These are phyloP conservation scores for Apiospora koreana DNA, from an alignment of 2,329 filamentous ascomycete genomes.

Conservation along the genomic window DNA sequence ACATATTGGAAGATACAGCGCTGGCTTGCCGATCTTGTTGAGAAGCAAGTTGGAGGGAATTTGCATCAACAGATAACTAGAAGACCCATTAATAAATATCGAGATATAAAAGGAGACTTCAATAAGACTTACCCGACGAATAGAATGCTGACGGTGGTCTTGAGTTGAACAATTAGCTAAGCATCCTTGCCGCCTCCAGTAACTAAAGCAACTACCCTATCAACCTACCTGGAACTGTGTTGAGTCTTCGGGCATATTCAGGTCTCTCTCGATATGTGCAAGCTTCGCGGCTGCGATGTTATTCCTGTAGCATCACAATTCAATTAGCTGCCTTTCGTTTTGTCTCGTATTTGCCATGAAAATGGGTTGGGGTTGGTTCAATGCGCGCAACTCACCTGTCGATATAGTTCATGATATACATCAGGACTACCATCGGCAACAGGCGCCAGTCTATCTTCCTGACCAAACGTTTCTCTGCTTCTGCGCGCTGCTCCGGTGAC, in stretches of 20 bases:
- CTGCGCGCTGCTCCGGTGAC: constrained; percentile 49
- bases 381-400: constrained; percentile 37
- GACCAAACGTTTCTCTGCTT: constrained; percentile 57
- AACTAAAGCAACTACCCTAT: neutral
- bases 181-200: constrained; percentile 9
- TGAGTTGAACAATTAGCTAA: constrained; percentile 11
- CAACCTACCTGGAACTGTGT: constrained; percentile 37
- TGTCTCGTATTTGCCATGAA: too few species aligned
- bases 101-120: neutral
- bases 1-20: constrained; percentile 45
- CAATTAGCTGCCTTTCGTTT: constrained; percentile 21
- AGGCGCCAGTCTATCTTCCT: constrained; percentile 67
- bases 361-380: neutral
- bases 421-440: constrained; percentile 67
- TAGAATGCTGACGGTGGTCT: constrained; percentile 51
- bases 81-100: neutral
- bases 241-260: constrained; percentile 31
- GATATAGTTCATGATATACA: constrained; percentile 72
- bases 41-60: constrained; percentile 52
- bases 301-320: constrained; percentile 42
- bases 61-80: constrained; percentile 50
- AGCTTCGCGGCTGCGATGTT: constrained; percentile 58
- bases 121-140: constrained; percentile 45
- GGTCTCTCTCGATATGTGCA: constrained; percentile 44
- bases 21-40: constrained; percentile 51